Base-by-base conservation (phyloP, 495 filamentous ascomycete species). In the Podospora tetraspora region DNA sequence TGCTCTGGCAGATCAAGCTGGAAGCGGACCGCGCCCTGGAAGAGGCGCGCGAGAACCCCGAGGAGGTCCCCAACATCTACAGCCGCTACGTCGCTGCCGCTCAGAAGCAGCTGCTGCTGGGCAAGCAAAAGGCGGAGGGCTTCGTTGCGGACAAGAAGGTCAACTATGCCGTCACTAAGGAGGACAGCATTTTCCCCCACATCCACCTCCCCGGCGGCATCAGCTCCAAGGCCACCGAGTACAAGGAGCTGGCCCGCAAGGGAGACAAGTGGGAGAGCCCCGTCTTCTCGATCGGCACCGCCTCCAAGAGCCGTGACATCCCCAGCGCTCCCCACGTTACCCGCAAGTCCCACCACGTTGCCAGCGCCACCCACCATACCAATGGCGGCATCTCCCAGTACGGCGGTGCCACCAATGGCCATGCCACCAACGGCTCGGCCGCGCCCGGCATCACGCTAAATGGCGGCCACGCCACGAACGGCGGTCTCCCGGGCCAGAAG, bases 241-340 rank as follows among this genome's bases (percentile, higher is more conserved):
- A 94, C 84, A 92, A 88, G 78, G 88, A 97, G 58, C 83, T 97
- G 56, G 92, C 95, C 16, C 81, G 82, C 64, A 93, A 92, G 84
- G 95, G 96, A 62, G 90, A 97, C 72, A 89, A 89, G 78, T 99
- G 95, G 95, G 90, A 97, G 81, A 94, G 90, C 30, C 93, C 96
- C 32, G 88, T 99, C 73, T 99, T 99, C 84, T 89, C 86, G 73
- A 89, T 98, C 69, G 96, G 95, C 63, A 83, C 79, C n/a, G 92
- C 94, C 8, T 73, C 84, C 5, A 87, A 90, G 80, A 90, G 91
- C 16, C 82, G 79, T 37, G 85, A 90, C 73, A 86, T 97, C 59
- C 91, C 93, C 5, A 72, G 79, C 62, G 78, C 87, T n/a, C 83
- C 84, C 0, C 64, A 83, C 59, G 82, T 96, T 52, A 85, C 82